phyloP scores from a whole-genome alignment of 139 green algal genomes.

The Chlamydomonas sp. region DNA sequence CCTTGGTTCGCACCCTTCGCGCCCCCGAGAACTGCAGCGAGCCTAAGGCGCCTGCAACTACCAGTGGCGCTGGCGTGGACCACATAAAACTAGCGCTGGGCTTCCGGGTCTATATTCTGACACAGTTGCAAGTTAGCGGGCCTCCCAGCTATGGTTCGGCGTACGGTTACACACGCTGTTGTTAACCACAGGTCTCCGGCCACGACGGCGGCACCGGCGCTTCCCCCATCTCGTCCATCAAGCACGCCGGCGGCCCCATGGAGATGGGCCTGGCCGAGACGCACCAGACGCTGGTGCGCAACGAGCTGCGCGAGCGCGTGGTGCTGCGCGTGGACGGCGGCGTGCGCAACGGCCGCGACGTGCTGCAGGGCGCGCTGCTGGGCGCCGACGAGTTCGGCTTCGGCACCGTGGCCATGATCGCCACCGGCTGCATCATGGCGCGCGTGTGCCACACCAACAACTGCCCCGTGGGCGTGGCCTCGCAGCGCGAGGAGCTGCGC shows the following conservation, averaged over 20 bases:
- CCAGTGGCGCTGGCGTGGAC: neutral
- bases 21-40: no score
- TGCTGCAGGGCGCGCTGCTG: constrained; percentile 91
- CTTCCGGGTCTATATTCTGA: neutral
- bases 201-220: constrained; percentile 98
- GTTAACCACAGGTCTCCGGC: constrained; percentile 71
- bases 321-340: constrained; percentile 94
- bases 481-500: constrained; percentile 97
- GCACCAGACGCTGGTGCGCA: constrained; percentile 84
- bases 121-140: neutral
- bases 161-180: neutral
- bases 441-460: constrained; percentile 99
- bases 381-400: constrained; percentile 98
- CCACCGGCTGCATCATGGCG: constrained; percentile 98
- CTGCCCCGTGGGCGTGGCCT: constrained; percentile 98
- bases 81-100: neutral
- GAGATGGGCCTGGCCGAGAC: constrained; percentile 97
- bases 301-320: constrained; percentile 95
- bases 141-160: neutral
- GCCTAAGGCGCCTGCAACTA: no score
- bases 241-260: constrained; percentile 97
- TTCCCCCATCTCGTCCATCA: constrained; percentile 97
- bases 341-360: constrained; percentile 91
- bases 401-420: constrained; percentile 98
- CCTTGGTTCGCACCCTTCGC: no score